Evolutionary conservation across 2,329 filamentous ascomycete species (phyloP).

Genomic region (Xylariaceae sp.): DNA sequence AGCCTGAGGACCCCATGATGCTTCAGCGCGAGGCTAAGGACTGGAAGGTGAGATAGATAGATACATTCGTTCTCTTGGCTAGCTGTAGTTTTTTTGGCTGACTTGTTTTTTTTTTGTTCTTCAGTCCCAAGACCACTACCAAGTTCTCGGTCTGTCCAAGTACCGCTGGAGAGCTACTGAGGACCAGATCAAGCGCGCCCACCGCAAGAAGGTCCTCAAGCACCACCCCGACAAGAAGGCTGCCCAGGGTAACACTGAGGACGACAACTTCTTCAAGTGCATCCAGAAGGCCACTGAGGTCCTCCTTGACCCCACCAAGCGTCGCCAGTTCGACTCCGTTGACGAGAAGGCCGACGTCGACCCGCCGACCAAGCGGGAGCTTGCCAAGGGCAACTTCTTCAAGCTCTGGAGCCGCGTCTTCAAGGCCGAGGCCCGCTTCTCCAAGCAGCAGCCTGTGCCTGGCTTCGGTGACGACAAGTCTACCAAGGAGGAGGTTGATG

Average conservation of each 20-base stretch:
- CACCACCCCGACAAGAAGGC: slow-evolving; percentile 99
- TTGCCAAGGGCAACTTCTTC: slow-evolving; percentile 83
- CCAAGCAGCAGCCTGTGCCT: slow-evolving; percentile 83
- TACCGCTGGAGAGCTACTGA: slow-evolving; percentile 90
- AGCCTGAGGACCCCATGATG: slow-evolving; percentile 89
- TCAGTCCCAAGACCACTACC: slow-evolving; percentile 93
- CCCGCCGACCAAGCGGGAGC: slow-evolving; percentile 86
- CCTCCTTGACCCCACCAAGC: slow-evolving; percentile 84
- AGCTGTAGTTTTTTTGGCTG: background rate
- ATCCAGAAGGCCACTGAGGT: slow-evolving; percentile 98
- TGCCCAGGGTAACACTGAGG: slow-evolving; percentile 76
- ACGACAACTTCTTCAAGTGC: slow-evolving; percentile 99
- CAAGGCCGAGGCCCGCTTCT: slow-evolving; percentile 89
- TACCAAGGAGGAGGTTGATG: slow-evolving; percentile 82
- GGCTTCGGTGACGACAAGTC: slow-evolving; percentile 78
- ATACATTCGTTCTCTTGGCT: background rate
- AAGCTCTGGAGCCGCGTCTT: slow-evolving; percentile 91
- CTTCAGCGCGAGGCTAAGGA: slow-evolving; percentile 93
- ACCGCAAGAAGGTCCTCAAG: slow-evolving; percentile 98
- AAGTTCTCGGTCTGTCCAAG: slow-evolving; percentile 86
- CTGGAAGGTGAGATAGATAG: slow-evolving; percentile 74
- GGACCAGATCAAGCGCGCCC: slow-evolving; percentile 97
- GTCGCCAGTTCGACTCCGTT: slow-evolving; percentile 93
- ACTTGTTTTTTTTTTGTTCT: slow-evolving; percentile 5
- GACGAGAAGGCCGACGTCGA: slow-evolving; percentile 91